Conservation (phyloP, 805 yeast species). For the Dipodascus geniculatus region DNA sequence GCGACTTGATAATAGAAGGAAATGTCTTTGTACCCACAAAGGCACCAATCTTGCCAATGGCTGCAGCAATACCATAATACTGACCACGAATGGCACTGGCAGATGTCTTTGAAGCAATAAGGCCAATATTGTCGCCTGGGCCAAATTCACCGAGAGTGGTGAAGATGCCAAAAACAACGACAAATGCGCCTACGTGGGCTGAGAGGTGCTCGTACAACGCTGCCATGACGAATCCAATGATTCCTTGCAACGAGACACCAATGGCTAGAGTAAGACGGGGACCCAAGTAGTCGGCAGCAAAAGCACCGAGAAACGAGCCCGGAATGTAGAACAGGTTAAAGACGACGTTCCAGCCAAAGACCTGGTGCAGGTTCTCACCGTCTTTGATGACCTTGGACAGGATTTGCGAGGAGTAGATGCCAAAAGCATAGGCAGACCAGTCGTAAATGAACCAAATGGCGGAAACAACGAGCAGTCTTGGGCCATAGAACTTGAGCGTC, state of each 20-base stretch:
- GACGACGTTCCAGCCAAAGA: slow-evolving; percentile 89
- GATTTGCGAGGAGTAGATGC: slow-evolving; percentile 69
- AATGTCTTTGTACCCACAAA: slow-evolving; percentile 83
- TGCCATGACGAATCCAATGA: slow-evolving; percentile 77
- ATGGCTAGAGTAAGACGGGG: slow-evolving; percentile 65
- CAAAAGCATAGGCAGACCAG: slow-evolving; percentile 78
- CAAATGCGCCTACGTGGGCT: slow-evolving; percentile 61
- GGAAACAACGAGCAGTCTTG: slow-evolving; percentile 57
- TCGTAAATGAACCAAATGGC: slow-evolving; percentile 88
- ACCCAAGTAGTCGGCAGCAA: slow-evolving; percentile 77
- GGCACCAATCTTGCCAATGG: slow-evolving; percentile 85
- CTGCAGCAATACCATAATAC: slow-evolving; percentile 86
- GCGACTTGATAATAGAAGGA: slow-evolving; percentile 60
- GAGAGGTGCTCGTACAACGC: slow-evolving; percentile 46
- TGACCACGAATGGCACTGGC: slow-evolving; percentile 86
- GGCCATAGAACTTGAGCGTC: slow-evolving; percentile 73
- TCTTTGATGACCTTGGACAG: slow-evolving; percentile 47
- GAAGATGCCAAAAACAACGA: slow-evolving; percentile 81
- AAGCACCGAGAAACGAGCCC: slow-evolving; percentile 82
- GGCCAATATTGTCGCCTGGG: slow-evolving; percentile 86
- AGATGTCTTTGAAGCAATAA: slow-evolving; percentile 74
- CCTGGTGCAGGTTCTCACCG: slow-evolving; percentile 45
- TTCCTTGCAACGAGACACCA: slow-evolving; percentile 66
- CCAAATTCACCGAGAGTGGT: slow-evolving; percentile 85
- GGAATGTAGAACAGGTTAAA: slow-evolving; percentile 82